phyloP scores from a whole-genome alignment of 352 stramenopile species.

The Peronospora destructor region DNA sequence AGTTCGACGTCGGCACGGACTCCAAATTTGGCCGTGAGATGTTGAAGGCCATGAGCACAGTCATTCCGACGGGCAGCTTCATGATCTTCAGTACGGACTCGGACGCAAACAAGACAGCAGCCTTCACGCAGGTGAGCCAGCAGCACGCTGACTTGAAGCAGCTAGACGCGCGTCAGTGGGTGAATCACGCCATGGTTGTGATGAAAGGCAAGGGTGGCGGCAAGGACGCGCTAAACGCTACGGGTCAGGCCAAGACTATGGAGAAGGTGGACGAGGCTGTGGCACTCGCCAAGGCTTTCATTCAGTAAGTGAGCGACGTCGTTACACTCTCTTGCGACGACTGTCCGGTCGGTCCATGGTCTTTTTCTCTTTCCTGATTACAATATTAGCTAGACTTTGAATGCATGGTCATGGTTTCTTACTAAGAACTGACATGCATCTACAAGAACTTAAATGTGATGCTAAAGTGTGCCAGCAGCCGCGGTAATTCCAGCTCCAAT shows the following conservation, averaged over 20 bases:
- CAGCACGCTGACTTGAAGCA: constrained; percentile 58
- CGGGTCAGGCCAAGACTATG: constrained; percentile 72
- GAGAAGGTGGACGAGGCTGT: constrained; percentile 67
- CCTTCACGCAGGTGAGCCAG: constrained; percentile 89
- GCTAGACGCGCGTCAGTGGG: constrained; percentile 90
- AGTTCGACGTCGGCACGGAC: constrained; percentile 90
- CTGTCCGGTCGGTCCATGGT: not conserved
- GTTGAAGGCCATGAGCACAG: constrained; percentile 84
- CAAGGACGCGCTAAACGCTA: constrained; percentile 80
- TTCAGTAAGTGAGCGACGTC: constrained; percentile 32
- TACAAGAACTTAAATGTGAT: too few relatives aligned
- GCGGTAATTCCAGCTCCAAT: too few relatives aligned
- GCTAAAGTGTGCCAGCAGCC: too few relatives aligned
- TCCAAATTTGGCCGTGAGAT: constrained; percentile 93
- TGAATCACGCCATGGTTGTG: constrained; percentile 85
- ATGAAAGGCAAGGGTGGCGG: constrained; percentile 94
- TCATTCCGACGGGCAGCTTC: constrained; percentile 82
- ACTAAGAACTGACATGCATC: too few relatives aligned
- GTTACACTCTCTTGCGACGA: constrained; percentile 7
- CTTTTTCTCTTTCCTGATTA: not conserved
- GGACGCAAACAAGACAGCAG: constrained; percentile 89
- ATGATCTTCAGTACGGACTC: constrained; percentile 90
- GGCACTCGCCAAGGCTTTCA: constrained; percentile 53
- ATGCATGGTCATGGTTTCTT: too few relatives aligned
- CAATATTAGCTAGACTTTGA: not conserved